Evolutionary conservation across 1,139 yeast genomes (phyloP), one percentile per base, ranked within the genome.

Genomic region (Kluyveromyces sp.): DNA sequence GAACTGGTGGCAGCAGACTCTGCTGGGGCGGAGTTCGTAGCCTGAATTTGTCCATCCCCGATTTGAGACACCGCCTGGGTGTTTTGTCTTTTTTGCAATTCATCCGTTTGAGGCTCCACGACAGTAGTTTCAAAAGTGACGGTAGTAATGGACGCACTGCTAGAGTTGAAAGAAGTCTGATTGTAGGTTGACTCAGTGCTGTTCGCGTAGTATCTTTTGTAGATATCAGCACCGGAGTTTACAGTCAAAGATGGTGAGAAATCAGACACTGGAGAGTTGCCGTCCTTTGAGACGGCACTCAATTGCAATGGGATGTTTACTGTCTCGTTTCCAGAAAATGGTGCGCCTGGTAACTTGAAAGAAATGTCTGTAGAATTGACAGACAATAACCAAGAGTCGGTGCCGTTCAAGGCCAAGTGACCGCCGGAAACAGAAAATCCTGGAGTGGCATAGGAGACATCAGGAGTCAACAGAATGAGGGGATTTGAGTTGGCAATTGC

Each of bases 41-140:
- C 49, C 36, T 46, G 49, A 40, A 46, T 44, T 37, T 46, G 49
- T 26, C 49, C 49, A 18, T 46, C 49, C 17, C 45, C 42, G 38
- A 46, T 46, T 36, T 46, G 49, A 17, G 49, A 46, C n/a, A 46
- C 39, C 15, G 33, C 26, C 26, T 22, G 33, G 1, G 18, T 30
- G 30, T 22, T 19, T 11, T n/a, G 19, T 13, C 31, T 35, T 19
- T 35, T 35, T 3, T 7, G 12, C 30, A n/a, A 15, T 15, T n/a
- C 6, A 19, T 4, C 39, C 17, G 26, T 35, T 16, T 22, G 26
- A 9, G 31, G 20, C 13, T 35, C 31, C 13, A 35, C 13, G 3
- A 18, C 39, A 4, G 39, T 22, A 15, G 39, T 35, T 35, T n/a
- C 31, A 13, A 7, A 15, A 15, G 39, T 35, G n/a, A 25, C 31